These are phyloP conservation scores for Leishmania amazonensis DNA, from an alignment of 208 protist genomes.

Conservation along the genomic window DNA sequence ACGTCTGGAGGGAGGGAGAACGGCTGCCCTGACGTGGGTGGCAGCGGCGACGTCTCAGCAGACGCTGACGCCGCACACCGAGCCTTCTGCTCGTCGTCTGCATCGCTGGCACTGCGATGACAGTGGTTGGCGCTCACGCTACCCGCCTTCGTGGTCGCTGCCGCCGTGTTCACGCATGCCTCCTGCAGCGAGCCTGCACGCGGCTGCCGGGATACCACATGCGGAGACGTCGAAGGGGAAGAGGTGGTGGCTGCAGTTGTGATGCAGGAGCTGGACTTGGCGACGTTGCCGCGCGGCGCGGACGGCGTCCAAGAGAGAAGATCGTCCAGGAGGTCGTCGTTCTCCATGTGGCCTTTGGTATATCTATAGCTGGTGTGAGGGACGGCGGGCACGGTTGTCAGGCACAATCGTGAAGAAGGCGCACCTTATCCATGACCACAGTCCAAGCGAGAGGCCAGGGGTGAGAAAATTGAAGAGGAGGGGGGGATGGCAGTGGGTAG, in stretches of 20 bases:
- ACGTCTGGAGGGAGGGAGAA: slow-evolving; percentile 33
- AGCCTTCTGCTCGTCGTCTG: not conserved
- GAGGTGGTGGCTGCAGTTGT: not conserved
- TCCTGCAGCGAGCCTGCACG: slow-evolving; percentile 12
- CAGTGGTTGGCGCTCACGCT: not conserved
- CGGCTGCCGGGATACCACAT: not conserved
- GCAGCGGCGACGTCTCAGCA: not conserved
- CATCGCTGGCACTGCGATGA: not conserved
- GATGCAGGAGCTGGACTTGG: slow-evolving; percentile 1
- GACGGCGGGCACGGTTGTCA: not conserved
- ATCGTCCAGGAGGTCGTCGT: slow-evolving; percentile 71
- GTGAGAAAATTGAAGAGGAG: too few relatives aligned
- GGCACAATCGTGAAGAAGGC: not conserved
- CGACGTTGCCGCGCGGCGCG: slow-evolving; percentile 7
- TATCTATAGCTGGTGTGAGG: not conserved
- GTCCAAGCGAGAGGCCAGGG: not conserved
- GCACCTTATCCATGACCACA: not conserved
- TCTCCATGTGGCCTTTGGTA: slow-evolving; percentile 14
- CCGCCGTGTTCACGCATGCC: slow-evolving; percentile 25
- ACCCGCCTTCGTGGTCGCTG: not conserved
- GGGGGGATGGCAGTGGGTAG: too few relatives aligned
- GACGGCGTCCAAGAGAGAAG: slow-evolving; percentile 56
- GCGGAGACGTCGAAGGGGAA: slow-evolving; percentile 15
- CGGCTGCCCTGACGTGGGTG: not conserved
- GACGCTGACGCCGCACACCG: not conserved